Percentiles rank a stretch among this genome's conserved stretches.
Conservation (phyloP, 164 flowering plant genomes). For the Stephania yunnanensis region DNA sequence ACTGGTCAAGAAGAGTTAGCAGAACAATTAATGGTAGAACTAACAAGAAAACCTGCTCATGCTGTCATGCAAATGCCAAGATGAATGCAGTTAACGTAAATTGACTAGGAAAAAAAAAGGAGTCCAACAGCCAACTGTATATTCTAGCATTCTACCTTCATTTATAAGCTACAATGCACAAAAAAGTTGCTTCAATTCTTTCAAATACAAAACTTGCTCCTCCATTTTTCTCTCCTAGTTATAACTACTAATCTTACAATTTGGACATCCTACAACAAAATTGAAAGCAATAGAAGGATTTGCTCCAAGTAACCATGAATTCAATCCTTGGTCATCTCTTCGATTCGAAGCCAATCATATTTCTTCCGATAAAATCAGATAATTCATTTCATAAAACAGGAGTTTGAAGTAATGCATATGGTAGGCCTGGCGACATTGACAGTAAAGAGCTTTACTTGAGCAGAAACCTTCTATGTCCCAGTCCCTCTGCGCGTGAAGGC, state of each 20-base stretch:
- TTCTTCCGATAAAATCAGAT: not conserved
- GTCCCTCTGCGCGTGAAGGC: conserved; percentile 20
- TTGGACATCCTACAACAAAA: not conserved
- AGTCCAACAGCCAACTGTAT: too few relatives aligned
- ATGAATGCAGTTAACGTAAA: too few relatives aligned
- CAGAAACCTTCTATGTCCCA: conserved; percentile 16
- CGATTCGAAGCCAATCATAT: not conserved
- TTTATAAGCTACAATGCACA: too few relatives aligned
- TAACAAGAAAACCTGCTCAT: too few relatives aligned
- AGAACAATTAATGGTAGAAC: too few relatives aligned
- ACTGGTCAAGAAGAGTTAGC: too few relatives aligned
- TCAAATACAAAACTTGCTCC: not conserved
- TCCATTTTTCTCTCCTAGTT: not conserved
- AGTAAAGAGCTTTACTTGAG: conserved; percentile 15
- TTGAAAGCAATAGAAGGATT: not conserved
- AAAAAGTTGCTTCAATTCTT: too few relatives aligned
- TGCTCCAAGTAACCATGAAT: not conserved
- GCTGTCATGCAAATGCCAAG: too few relatives aligned
- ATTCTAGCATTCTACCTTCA: too few relatives aligned
- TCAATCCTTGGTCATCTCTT: not conserved
- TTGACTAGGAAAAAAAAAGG: too few relatives aligned
- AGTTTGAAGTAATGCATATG: not conserved
- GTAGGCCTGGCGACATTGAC: not conserved
- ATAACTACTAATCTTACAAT: not conserved
- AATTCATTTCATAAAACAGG: not conserved